Base-by-base conservation (phyloP, 306 rosid genomes). In the Casuarina equisetifolia region DNA sequence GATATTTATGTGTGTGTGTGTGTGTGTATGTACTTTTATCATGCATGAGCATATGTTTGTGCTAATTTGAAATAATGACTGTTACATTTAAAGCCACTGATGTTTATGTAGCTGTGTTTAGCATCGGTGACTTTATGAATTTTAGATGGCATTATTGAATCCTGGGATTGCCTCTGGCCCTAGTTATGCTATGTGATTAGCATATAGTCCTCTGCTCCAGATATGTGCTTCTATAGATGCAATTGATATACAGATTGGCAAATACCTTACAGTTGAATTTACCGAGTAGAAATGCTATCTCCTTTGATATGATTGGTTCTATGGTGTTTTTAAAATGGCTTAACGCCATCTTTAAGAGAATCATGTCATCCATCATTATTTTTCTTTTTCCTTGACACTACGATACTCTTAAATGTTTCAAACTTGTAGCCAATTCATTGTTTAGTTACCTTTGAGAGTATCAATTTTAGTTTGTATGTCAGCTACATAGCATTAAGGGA, bases 1-100 rank as follows among this genome's bases (percentile, higher is more conserved):
- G 55, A 49, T 54, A 70, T 77, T 55, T 63, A 42, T 76, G 51
- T 75, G 45, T 83, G 78, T 52, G 75, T 86, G 38, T 10, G 49
- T 54, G 52, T 63, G 51, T 67, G 51, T 46, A 69, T 71, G 36
- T 57, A 4, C 64, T 74, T 48, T 72, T 49, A 16, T 61, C 71
- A 68, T 72, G 17, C 64, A 15, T 73, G 15, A 73, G 43, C 76
- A 17, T 67, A 25, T 80, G 81, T 43, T 32, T 74, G 51, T 74
- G 51, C 69, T 48, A 38, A 75, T 72, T 76, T 48, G 63, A 42
- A 32, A 74, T 74, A 35, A 32, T 52, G 45, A 51, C 9, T 53
- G 54, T 44, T 53, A 62, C 6, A 42, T 20, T 20, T 63, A 52
- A 61, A 36, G 62, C 43, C n/a, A 3, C 43, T 55, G 71, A 52